These are phyloP conservation scores for Vitis hybrid DNA, from an alignment of 177 flowering plant genomes.

Conservation along the genomic window DNA sequence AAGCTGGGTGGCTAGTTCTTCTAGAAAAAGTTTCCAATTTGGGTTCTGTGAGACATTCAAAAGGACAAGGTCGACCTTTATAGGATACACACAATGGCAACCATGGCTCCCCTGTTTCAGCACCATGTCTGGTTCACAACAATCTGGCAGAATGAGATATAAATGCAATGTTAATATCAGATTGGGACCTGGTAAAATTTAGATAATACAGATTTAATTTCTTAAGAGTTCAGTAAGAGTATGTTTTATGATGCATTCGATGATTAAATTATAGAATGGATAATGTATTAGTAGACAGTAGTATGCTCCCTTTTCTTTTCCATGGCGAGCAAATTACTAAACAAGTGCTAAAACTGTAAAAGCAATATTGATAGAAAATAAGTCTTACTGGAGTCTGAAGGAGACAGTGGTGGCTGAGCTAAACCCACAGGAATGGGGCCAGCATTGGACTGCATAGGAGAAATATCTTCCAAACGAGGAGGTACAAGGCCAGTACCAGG, in stretches of 20 bases:
- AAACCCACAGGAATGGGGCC: constrained; percentile 50
- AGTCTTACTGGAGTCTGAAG: constrained; percentile 54
- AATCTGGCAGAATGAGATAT: constrained; percentile 45
- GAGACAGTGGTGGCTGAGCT: constrained; percentile 80
- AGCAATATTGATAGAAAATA: not conserved
- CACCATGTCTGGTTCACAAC: constrained; percentile 80
- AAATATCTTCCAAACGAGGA: constrained; percentile 38
- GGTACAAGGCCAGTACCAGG: constrained; percentile 38
- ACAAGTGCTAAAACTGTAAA: not conserved
- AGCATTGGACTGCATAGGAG: constrained; percentile 52
- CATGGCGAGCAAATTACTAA: not conserved
- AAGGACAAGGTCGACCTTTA: constrained; percentile 83
- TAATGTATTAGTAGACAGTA: not conserved
- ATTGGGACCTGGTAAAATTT: not conserved
- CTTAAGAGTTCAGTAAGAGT: not conserved
- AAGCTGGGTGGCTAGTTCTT: constrained; percentile 76
- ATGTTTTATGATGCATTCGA: not conserved
- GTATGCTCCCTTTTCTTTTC: not conserved
- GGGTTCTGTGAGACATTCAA: constrained; percentile 73
- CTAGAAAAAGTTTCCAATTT: constrained; percentile 69
- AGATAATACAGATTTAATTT: too few relatives aligned
- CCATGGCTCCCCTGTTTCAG: constrained; percentile 58
- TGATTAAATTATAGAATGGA: not conserved
- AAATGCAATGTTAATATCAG: constrained; percentile 13
- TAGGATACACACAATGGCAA: constrained; percentile 94